phyloP scores from a whole-genome alignment of 345 rosid species.

The Conringia planisiliqua region DNA sequence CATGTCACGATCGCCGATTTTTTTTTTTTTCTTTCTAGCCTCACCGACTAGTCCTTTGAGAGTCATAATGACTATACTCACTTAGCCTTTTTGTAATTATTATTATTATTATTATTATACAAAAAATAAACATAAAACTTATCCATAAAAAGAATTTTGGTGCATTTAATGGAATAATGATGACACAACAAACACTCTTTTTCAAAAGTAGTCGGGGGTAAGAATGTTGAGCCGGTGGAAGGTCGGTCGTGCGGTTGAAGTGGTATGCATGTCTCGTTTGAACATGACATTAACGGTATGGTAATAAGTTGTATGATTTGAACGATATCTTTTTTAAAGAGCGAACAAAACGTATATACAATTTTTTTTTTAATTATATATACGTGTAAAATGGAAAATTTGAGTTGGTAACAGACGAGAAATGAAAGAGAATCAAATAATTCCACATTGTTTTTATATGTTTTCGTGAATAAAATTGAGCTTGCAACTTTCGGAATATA shows the following conservation, averaged over 20 bases:
- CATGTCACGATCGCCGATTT: conserved; percentile 29
- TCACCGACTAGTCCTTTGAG: conserved; percentile 25
- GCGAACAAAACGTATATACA: neutral
- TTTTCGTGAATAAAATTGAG: neutral
- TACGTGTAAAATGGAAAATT: neutral
- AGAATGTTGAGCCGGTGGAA: conserved; percentile 12
- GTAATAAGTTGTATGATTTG: neutral
- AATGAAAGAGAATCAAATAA: no score
- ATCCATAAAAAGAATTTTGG: conserved; percentile 10
- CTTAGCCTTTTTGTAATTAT: neutral
- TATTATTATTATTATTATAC: neutral
- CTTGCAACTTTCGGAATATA: neutral
- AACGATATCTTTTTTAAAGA: neutral
- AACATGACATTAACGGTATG: neutral
- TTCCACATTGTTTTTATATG: neutral
- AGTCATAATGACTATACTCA: conserved; percentile 2
- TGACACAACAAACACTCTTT: conserved; percentile 4
- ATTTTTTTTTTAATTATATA: neutral
- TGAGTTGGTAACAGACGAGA: no score
- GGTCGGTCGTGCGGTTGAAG: conserved; percentile 28
- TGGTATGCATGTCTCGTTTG: conserved; percentile 11
- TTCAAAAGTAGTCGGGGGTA: neutral
- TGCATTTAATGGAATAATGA: conserved; percentile 7
- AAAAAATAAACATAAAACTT: conserved; percentile 12
- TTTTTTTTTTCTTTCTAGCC: neutral